Conservation (phyloP, 345 rosid genomes). For the Populus alba region DNA sequence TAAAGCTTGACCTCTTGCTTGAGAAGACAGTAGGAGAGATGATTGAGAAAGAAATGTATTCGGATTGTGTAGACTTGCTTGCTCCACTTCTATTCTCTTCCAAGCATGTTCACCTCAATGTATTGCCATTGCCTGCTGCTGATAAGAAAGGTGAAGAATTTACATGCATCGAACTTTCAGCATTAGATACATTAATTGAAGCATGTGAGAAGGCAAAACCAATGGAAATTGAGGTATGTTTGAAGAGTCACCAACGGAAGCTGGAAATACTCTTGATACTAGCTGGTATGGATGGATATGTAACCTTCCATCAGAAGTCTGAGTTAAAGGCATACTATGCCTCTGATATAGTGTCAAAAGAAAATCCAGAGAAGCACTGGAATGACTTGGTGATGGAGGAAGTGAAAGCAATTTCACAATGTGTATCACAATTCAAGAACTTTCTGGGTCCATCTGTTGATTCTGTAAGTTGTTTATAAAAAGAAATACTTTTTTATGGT, state of each 20-base stretch:
- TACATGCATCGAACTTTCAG: constrained; percentile 61
- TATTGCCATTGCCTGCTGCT: constrained; percentile 37
- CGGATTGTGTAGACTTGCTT: constrained; percentile 63
- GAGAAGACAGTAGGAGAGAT: constrained; percentile 64
- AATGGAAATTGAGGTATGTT: constrained; percentile 54
- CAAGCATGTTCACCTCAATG: constrained; percentile 39
- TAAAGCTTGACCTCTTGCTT: constrained; percentile 68
- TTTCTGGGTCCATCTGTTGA: constrained; percentile 51
- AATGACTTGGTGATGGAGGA: constrained; percentile 66
- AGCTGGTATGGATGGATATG: constrained; percentile 48
- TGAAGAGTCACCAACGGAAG: constrained; percentile 76
- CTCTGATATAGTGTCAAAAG: constrained; percentile 36
- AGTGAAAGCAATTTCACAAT: constrained; percentile 67
- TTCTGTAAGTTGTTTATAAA: constrained; percentile 48
- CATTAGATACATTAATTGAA: constrained; percentile 62
- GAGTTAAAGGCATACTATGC: constrained; percentile 29
- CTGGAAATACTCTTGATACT: constrained; percentile 63
- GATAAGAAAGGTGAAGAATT: constrained; percentile 40
- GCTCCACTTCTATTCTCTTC: constrained; percentile 72
- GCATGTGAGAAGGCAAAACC: constrained; percentile 69
- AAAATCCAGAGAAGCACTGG: constrained; percentile 48
- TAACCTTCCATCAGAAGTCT: constrained; percentile 32
- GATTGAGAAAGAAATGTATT: constrained; percentile 71
- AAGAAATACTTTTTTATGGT: neutral
- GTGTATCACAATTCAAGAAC: constrained; percentile 56